Conservation (phyloP, 108 stramenopile genomes). For the Conticribra guillardii region DNA sequence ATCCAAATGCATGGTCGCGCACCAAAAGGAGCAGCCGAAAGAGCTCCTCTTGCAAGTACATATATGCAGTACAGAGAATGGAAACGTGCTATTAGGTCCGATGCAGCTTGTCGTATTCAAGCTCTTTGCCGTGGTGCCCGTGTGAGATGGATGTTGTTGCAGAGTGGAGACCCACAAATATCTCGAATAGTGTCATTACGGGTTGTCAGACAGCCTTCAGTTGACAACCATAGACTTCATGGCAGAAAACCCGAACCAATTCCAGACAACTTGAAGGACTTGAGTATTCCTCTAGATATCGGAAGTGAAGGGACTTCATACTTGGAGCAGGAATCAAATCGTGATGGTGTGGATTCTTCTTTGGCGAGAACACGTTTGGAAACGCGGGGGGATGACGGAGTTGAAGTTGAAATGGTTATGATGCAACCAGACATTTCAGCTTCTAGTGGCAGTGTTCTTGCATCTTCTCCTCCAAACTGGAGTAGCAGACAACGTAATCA, state of each 20-base stretch:
- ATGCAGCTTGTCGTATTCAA: slow-evolving; percentile 86
- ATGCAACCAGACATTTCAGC: slow-evolving; percentile 13
- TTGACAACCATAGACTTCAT: neutral
- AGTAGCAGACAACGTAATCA: slow-evolving; percentile 31
- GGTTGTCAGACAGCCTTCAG: slow-evolving; percentile 35
- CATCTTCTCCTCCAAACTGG: slow-evolving; percentile 40
- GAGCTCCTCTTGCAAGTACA: slow-evolving; percentile 86
- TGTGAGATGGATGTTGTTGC: slow-evolving; percentile 55
- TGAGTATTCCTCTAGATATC: slow-evolving; percentile 82
- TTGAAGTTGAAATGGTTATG: slow-evolving; percentile 35
- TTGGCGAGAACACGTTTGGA: slow-evolving; percentile 39
- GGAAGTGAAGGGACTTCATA: slow-evolving; percentile 36
- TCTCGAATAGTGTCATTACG: slow-evolving; percentile 54
- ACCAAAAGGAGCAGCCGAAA: slow-evolving; percentile 82
- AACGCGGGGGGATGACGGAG: slow-evolving; percentile 39
- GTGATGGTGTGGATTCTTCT: slow-evolving; percentile 12
- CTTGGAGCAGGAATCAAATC: slow-evolving; percentile 6
- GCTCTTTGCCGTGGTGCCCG: slow-evolving; percentile 75
- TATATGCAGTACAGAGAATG: slow-evolving; percentile 90
- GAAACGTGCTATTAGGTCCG: slow-evolving; percentile 89
- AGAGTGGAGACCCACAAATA: slow-evolving; percentile 54
- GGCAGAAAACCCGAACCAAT: slow-evolving; percentile 4
- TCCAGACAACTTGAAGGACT: slow-evolving; percentile 46
- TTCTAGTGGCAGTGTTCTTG: slow-evolving; percentile 3
- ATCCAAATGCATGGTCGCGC: slow-evolving; percentile 73